These are phyloP conservation scores for Triangularia setosa DNA, from an alignment of 2,329 filamentous ascomycete species.

Conservation along the genomic window DNA sequence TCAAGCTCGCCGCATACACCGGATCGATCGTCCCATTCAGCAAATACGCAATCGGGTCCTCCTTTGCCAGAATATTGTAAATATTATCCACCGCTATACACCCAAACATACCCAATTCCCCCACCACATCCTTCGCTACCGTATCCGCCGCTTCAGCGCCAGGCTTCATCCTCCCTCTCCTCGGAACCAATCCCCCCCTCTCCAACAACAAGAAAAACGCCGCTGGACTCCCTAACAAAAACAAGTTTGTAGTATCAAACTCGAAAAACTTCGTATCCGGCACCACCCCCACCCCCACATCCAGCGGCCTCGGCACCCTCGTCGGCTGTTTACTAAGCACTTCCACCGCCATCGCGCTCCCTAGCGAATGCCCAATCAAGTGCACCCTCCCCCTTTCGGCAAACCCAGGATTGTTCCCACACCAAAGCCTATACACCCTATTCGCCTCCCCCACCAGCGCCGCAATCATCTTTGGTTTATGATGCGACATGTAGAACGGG, in stretches of 20 bases:
- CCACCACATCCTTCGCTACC: constrained; percentile 59
- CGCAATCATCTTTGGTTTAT: constrained; percentile 90
- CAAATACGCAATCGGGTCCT: constrained; percentile 80
- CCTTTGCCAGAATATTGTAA: constrained; percentile 79
- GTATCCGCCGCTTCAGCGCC: constrained; percentile 63
- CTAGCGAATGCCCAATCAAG: constrained; percentile 87
- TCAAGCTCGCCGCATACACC: constrained; percentile 71
- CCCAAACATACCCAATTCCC: constrained; percentile 75
- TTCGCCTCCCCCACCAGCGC: constrained; percentile 90
- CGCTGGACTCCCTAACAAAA: constrained; percentile 83
- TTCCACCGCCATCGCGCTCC: constrained; percentile 91
- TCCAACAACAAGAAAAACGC: constrained; percentile 92
- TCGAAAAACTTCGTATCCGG: constrained; percentile 65
- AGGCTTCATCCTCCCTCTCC: constrained; percentile 70
- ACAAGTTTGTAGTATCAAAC: constrained; percentile 86
- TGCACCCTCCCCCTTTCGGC: constrained; percentile 78
- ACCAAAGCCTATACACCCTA: constrained; percentile 93
- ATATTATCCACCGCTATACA: constrained; percentile 93
- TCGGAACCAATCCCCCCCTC: constrained; percentile 65
- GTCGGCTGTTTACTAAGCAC: constrained; percentile 88
- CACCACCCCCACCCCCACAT: constrained; percentile 36
- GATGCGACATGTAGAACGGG: constrained; percentile 94
- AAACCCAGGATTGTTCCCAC: constrained; percentile 86
- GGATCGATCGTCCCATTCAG: constrained; percentile 88
- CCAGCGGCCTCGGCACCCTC: constrained; percentile 47